Percentiles rank a stretch among this genome's conserved stretches.
Evolutionary conservation across 2,329 filamentous ascomycete genomes (phyloP).

Genomic region (Curvularia eragrostidis): DNA sequence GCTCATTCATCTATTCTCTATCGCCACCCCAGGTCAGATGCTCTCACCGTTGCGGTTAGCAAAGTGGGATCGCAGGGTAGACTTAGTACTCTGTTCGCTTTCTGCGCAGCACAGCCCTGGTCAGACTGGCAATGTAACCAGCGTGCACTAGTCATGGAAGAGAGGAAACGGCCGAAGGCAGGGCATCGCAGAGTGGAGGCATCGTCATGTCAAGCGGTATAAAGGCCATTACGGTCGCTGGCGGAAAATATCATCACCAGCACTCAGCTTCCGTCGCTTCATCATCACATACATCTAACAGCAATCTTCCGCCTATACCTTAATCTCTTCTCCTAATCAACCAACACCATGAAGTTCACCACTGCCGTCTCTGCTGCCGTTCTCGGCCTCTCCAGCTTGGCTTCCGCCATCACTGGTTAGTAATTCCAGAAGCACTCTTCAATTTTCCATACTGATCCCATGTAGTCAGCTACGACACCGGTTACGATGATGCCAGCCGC

Average conservation of each 20-base stretch:
- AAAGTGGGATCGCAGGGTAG: conserved; percentile 26
- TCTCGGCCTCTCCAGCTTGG: conserved; percentile 39
- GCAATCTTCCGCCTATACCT: conserved; percentile 3
- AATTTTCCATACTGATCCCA: background rate
- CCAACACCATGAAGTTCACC: conserved; percentile 45
- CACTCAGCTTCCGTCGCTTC: conserved; percentile 5
- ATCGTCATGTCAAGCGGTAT: conserved; percentile 28
- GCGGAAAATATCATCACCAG: conserved; percentile 24
- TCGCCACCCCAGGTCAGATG: conserved; percentile 40
- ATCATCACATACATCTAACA: conserved; percentile 6
- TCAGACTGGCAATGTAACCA: conserved; percentile 28
- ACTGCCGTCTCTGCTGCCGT: conserved; percentile 30
- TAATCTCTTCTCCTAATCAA: conserved; percentile 5
- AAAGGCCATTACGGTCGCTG: conserved; percentile 29
- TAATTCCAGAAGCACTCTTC: background rate
- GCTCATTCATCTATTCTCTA: conserved; percentile 36
- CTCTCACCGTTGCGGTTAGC: conserved; percentile 27
- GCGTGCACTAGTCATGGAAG: conserved; percentile 10
- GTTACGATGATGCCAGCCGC: conserved; percentile 68
- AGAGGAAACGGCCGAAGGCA: conserved; percentile 19
- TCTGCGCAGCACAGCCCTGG: conserved; percentile 28
- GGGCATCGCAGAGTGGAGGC: conserved; percentile 20
- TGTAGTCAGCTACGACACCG: conserved; percentile 71
- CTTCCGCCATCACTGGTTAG: conserved; percentile 40
- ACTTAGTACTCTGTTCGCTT: conserved; percentile 32